Percentiles rank a stretch among this genome's conserved stretches.
Evolutionary conservation across 2,329 filamentous ascomycete species (phyloP).

Genomic region (Exophiala dermatitidis): DNA sequence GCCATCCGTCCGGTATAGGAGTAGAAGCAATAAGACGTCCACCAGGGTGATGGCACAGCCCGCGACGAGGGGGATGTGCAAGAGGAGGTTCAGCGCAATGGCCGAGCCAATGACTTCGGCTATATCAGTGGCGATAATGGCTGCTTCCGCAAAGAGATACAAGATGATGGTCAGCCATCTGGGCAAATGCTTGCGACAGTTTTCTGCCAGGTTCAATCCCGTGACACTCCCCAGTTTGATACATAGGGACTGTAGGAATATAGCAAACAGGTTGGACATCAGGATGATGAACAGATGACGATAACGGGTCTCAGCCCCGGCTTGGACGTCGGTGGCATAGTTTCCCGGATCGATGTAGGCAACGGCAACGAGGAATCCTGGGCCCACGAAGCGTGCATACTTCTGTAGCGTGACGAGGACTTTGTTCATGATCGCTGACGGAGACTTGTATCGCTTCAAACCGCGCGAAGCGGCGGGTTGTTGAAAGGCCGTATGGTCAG

Average conservation of each 20-base stretch:
- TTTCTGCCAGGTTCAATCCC: constrained; percentile 59
- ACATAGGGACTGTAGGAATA: constrained; percentile 43
- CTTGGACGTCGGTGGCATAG: constrained; percentile 45
- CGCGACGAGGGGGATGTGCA: constrained; percentile 48
- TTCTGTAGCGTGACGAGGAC: constrained; percentile 30
- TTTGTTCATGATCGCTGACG: constrained; percentile 8
- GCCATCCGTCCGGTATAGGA: constrained; percentile 49
- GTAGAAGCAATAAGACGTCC: constrained; percentile 50
- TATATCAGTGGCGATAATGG: constrained; percentile 66
- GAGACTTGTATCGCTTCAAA: background rate
- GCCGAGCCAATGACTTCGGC: constrained; percentile 57
- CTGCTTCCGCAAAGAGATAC: constrained; percentile 57
- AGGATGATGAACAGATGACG: constrained; percentile 43
- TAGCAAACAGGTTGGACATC: constrained; percentile 44
- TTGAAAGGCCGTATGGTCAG: constrained; percentile 13
- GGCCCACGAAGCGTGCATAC: constrained; percentile 41
- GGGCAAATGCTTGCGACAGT: constrained; percentile 59
- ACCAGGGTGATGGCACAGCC: constrained; percentile 52
- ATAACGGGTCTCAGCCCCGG: constrained; percentile 41
- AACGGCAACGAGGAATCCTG: constrained; percentile 44
- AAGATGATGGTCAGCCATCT: constrained; percentile 57
- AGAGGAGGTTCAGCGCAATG: constrained; percentile 49
- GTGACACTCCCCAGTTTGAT: constrained; percentile 62
- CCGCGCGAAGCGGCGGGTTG: constrained; percentile 6
- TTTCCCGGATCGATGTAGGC: constrained; percentile 47